Base-by-base conservation (phyloP, 352 stramenopile species). In the Stramenopiles sp. region DNA sequence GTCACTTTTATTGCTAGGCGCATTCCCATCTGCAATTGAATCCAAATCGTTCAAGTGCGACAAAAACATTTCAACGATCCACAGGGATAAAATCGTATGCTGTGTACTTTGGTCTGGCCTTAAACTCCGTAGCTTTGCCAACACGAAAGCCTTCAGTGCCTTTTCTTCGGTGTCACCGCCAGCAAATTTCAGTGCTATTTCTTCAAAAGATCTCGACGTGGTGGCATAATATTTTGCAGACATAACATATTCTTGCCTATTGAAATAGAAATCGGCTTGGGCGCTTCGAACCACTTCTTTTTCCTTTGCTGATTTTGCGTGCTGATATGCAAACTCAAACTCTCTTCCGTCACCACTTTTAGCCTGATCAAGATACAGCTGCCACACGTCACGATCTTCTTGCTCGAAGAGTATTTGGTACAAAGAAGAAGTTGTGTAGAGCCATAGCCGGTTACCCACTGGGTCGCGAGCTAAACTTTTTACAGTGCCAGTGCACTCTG, bases 51-150 rank as follows among this genome's bases (percentile, higher is more conserved):
- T 95, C 82, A 96, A 93, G 82, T 94, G 93, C 84, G 95, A 89
- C 32, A 97, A 82, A 75, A 95, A 97, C 7, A 97, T 87, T 83
- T 97, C 93, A 14, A 94, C 91, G 67, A 97, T 92, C 92, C 92
- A 97, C 30, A 92, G 95, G 78, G 90, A 95, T 8, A 97, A 83
- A 75, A 97, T 91, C 0, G 91, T 96, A 80, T 93, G 90, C 84
- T 97, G 92, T 0, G 91, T 95, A 84, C 95, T 96, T 81, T 95
- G 89, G 0, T 93, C 90, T 7, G 81, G 82, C 29, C 86, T 85
- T 76, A 96, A 86, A 29, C 86, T 89, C 83, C 92, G 92, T 27
- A 97, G 87, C 80, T 95, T 96, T 82, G 94, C 87, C 0, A 94
- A 80, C 82, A 97, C 85, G 80, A 96, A 97, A 0, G 92, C 82